Evolutionary conservation across 192 early-diverging fungal genomes (phyloP).

Genomic region (Coemansia sp.): DNA sequence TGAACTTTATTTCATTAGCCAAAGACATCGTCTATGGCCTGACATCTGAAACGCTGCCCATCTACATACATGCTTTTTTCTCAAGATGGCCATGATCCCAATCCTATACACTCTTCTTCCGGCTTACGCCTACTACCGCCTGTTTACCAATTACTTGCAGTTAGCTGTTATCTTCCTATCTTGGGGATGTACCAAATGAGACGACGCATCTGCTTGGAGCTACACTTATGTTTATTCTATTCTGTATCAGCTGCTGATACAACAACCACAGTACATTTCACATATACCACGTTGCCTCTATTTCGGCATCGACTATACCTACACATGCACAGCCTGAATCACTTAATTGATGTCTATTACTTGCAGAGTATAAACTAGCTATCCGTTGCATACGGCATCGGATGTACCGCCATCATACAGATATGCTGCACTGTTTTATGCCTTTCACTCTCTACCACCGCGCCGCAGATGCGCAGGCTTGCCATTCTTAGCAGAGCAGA

Average conservation of each 20-base stretch:
- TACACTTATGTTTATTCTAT: not conserved
- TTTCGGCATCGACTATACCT: too few relatives aligned
- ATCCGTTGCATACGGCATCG: too few relatives aligned
- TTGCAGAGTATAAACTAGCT: too few relatives aligned
- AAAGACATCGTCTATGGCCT: not conserved
- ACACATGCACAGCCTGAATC: too few relatives aligned
- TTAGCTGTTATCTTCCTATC: too few relatives aligned
- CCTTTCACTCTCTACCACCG: not conserved
- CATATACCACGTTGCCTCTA: too few relatives aligned
- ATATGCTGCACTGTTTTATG: not conserved
- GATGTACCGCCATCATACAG: not conserved
- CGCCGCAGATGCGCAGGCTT: not conserved
- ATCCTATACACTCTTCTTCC: not conserved
- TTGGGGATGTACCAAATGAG: too few relatives aligned
- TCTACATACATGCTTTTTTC: not conserved
- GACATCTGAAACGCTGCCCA: constrained; percentile 1
- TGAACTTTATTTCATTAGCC: constrained; percentile 19
- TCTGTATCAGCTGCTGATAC: not conserved
- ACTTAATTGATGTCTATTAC: too few relatives aligned
- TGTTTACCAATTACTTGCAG: too few relatives aligned
- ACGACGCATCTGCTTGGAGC: too few relatives aligned
- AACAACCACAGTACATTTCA: too few relatives aligned
- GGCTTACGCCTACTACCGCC: too few relatives aligned
- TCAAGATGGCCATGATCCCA: not conserved
- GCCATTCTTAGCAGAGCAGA: not conserved